Base-by-base conservation (phyloP, 768 basidiomycete species). In the Rhodotorula sphaerocarpa region DNA sequence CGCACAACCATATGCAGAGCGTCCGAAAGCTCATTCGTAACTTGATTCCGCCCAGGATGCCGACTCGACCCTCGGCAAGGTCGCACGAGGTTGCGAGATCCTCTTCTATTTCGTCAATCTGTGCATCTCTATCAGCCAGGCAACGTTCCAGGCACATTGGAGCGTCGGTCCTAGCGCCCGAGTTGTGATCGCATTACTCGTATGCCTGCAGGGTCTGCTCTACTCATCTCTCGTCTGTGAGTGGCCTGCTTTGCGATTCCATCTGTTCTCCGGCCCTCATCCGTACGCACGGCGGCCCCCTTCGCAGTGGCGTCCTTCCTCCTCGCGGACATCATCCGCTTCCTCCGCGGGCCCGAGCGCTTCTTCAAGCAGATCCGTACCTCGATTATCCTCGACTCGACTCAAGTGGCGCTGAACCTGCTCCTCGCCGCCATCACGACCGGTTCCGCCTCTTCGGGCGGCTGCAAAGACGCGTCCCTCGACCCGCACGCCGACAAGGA, bases 91-190 rank as follows among this genome's bases (percentile, higher is more conserved):
- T 2, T 31, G 47, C 16, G 58, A 65, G 36, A 48, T 36, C 28
- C 52, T 65, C 58, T 60, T 65, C 36, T 54, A 57, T 2, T 65
- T 55, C 44, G 43, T 59, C 27, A 52, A 61, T 55, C 57, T 65
- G 34, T 64, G 59, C 55, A 69, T 72, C 59, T 62, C 58, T 55
- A 68, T 70, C 54, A 56, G 64, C 12, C 57, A 70, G 23, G 61
- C 70, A 10, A 54, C 61, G 0, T 69, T 71, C 48, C 70, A 71
- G 31, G 33, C 25, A 23, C 58, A 61, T 20, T 65, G 65, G 65
- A 50, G 28, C 7, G 67, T 69, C 45, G 70, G 70, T n/a, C 27
- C 57, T 11, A 54, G 50, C 23, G 60, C 53, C 14, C 45, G 69
- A 0, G 60, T 58, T 28, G 62, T 43, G 1, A 18, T 70, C n/a